These are phyloP conservation scores for Barnettozyma vustinii DNA, from an alignment of 805 yeast genomes.

Conservation along the genomic window DNA sequence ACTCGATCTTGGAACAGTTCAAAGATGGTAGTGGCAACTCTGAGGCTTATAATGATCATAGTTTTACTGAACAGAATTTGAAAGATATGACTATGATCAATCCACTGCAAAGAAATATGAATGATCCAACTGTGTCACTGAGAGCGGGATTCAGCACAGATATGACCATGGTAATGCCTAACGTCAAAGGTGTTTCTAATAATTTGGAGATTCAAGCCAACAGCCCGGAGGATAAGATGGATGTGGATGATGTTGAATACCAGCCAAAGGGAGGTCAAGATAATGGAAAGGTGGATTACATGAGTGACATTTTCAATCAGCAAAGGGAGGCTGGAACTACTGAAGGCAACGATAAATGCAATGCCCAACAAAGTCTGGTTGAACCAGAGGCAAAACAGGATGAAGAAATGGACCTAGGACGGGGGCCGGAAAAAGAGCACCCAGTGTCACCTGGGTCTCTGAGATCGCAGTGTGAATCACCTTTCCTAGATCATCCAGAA, in stretches of 20 bases:
- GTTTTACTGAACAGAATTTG: constrained; percentile 15
- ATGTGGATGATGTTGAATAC: constrained; percentile 8
- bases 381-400: constrained; percentile 3
- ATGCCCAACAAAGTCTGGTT: neutral
- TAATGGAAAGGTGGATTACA: constrained; percentile 13
- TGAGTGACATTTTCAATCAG: constrained; percentile 18
- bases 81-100: constrained; percentile 28
- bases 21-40: constrained; percentile 15
- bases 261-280: constrained; percentile 3
- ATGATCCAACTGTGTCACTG: constrained; percentile 15
- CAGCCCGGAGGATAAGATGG: constrained; percentile 7
- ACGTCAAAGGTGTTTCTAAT: constrained; percentile 1
- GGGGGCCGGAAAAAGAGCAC: neutral
- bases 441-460: constrained; percentile 5
- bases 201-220: neutral
- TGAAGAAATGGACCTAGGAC: constrained; percentile 2
- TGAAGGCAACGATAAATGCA: neutral
- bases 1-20: constrained; percentile 22
- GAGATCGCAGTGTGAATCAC: constrained; percentile 12
- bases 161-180: constrained; percentile 36
- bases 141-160: constrained; percentile 22
- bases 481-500: constrained; percentile 19
- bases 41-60: constrained; percentile 9
- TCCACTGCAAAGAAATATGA: constrained; percentile 13
- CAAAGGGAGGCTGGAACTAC: constrained; percentile 10